A percentile compares a stretch with the other conserved stretches of the same genome.
Evolutionary conservation across 306 rosid genomes (phyloP).

Genomic region (Phaseolus lunatus): DNA sequence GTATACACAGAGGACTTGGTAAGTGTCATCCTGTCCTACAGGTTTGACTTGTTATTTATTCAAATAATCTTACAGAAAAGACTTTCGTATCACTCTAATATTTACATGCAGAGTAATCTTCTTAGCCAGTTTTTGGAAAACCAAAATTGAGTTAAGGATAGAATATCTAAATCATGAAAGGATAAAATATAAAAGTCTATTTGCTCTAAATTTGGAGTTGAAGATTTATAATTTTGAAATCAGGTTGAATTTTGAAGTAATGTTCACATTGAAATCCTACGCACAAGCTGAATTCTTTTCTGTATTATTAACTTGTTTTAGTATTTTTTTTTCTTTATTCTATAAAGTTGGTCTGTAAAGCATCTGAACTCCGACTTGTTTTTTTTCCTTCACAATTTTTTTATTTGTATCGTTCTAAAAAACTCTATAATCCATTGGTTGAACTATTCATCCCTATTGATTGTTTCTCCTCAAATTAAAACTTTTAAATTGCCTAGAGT

Average conservation of each 20-base stretch:
- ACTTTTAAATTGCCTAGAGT: conserved; percentile 11
- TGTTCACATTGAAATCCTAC: conserved; percentile 3
- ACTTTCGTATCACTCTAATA: conserved; percentile 12
- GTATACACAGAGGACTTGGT: conserved; percentile 86
- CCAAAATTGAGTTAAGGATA: background rate
- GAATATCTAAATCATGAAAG: conserved; percentile 5
- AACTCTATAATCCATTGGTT: conserved; percentile 18
- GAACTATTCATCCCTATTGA: conserved; percentile 8
- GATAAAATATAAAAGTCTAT: conserved; percentile 1
- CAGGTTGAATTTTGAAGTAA: conserved; percentile 26
- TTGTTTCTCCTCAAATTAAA: conserved; percentile 9
- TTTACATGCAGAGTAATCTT: conserved; percentile 14
- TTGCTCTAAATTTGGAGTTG: conserved; percentile 24
- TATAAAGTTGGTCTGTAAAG: background rate
- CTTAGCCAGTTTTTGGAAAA: background rate
- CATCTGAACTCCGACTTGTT: background rate
- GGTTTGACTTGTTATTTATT: conserved; percentile 4
- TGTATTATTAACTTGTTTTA: conserved; percentile 12
- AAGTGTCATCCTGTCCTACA: conserved; percentile 21
- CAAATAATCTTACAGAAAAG: conserved; percentile 4
- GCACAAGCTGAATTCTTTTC: conserved; percentile 1
- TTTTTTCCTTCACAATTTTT: conserved; percentile 10
- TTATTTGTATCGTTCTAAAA: conserved; percentile 14
- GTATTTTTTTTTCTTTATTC: background rate
- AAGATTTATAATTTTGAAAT: conserved; percentile 24